Base-by-base conservation (phyloP, 2,329 filamentous ascomycete species). In the Xylaria sp. region DNA sequence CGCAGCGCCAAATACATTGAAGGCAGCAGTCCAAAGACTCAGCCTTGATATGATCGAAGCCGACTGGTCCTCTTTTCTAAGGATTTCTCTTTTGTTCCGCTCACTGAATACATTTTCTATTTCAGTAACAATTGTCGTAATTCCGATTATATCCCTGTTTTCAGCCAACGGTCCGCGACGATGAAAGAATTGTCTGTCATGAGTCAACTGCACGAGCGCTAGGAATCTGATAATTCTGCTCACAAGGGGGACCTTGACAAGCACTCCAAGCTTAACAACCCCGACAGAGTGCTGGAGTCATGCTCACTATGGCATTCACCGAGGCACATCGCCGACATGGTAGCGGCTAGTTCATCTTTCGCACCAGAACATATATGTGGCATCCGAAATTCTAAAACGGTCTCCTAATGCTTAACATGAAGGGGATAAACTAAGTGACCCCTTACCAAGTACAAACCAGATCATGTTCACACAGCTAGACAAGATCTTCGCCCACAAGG, bases 1-100 rank as follows among this genome's bases (percentile, higher is more conserved):
- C 63, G 31, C 63, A 51, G 54, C 63, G 55, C 63, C 59, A 44
- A 60, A 63, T 49, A 10, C 50, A 20, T 27, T 56, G 22, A 11
- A 68, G 59, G 44, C 49, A 63, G 42, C 39, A 49, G 56, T 45
- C 60, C 51, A 29, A 57, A n/a, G 27, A 31, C 59, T 63, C 66
- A 63, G 63, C 63, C 63, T 68, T 56, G 63, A 63, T 61, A 55
- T 51, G 31, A 63, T n/a, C 47, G 29, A 59, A 50, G 17, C 50
- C 51, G 42, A 44, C 61, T 53, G 51, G 44, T 62, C 38, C 54
- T 61, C 31, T 31, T 25, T 64, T 45, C 56, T 55, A 29, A 6
- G 25, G 44, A 42, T 25, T 31, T 57, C 53, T 62, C 13, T 22
- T 9, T 31, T 10, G 29, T 57, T 47, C 33, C 29, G n/a, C 13